Base-by-base conservation (phyloP, 2,329 filamentous ascomycete species). In the Sclerotinia subarctica region DNA sequence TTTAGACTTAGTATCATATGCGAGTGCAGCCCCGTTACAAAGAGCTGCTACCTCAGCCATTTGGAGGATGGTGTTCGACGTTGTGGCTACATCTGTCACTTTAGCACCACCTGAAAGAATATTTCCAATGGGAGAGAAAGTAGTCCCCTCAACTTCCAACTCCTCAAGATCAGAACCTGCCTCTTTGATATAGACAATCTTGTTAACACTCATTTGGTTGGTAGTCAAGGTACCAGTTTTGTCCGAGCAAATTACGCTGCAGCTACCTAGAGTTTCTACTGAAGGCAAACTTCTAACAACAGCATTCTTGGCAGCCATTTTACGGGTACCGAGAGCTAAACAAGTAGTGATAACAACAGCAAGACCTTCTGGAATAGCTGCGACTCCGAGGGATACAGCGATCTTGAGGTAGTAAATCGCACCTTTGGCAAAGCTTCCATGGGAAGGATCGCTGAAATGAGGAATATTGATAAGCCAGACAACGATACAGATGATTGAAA, bases 321-420 rank as follows among this genome's bases (percentile, higher is more conserved):
- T 98, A 72, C 95, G 89, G 5, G 96, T 99, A 74, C 96, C 95
- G 44, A 99, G 86, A 71, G 95, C 95, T 70, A 99, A 83, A 80
- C 95, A 99, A 42, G 95, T 98, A n/a, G 95, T 99, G 74, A 99
- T 99, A 73, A 99, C 96, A 65, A 98, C 95, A 44, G 95, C 95
- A 57, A 99, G 86, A 79, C 96, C 95, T 82, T 99, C 95, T 0
- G 95, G 95, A 77, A 99, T 99, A 73, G 96, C 95, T 58, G 95
- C 95, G 53, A 99, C 95, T 80, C 95, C 96, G 49, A 99, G 90
- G 62, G 95, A 99, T 53, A 99, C 96, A 53, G 95, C 95, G 78
- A 99, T 99, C 85, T 99, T 99, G 76, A 99, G 88, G 80, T 99
- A 99, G 85, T 99, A 99, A 77, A 99, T 98, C 69, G 95, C 95